Conservation (phyloP, 129 eudicot species). For the Helianthus annuus region HanXRQr2.0-SUNRISE NC_035435.2:139686532-139687031, state of each 20-base stretch:
- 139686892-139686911: not conserved
- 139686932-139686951: constrained; percentile 41
- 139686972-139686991: constrained; percentile 52
- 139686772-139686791: constrained; percentile 55
- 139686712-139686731: not conserved
- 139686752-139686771: constrained; percentile 31
- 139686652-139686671: not conserved
- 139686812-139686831: constrained; percentile 75
- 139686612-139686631: constrained; percentile 23
- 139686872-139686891: not conserved
- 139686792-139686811: constrained; percentile 50
- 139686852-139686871: constrained; percentile 8
- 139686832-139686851: constrained; percentile 52
- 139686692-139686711: constrained; percentile 15
- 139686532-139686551: constrained; percentile 10
- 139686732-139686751: constrained; percentile 29
- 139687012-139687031: constrained; percentile 19
- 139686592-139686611: not conserved
- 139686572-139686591: constrained; percentile 5
- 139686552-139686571: not conserved
- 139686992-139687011: constrained; percentile 41
- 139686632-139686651: not conserved
- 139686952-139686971: constrained; percentile 49
- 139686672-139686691: constrained; percentile 11
- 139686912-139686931: constrained; percentile 23